Percentiles rank a stretch among this genome's conserved stretches.
Conservation (phyloP, 2,329 filamentous ascomycete species). For the Penicillium polonicum region DNA sequence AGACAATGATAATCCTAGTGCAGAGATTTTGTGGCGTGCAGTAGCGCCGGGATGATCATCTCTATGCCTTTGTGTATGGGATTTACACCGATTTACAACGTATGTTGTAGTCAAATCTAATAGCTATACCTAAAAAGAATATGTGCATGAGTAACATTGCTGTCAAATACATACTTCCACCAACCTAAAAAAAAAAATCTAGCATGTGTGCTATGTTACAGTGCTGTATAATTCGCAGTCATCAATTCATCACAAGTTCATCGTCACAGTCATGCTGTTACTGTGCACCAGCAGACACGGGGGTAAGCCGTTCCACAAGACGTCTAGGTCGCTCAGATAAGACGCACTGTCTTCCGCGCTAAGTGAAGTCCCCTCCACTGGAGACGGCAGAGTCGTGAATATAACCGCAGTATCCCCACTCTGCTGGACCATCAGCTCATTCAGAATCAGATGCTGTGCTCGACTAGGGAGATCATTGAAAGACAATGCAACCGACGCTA, state of each 20-base stretch:
- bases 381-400: slow-evolving; percentile 80
- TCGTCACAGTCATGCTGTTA: slow-evolving; percentile 83
- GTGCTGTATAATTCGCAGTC: slow-evolving; percentile 6
- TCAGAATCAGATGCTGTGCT: slow-evolving; percentile 81
- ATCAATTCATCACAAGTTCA: slow-evolving; percentile 39
- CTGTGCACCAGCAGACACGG: slow-evolving; percentile 77
- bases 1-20: neutral
- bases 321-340: slow-evolving; percentile 75
- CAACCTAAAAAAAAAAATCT: neutral
- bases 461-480: slow-evolving; percentile 86
- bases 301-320: slow-evolving; percentile 73
- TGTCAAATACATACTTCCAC: neutral
- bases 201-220: slow-evolving; percentile 2
- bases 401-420: slow-evolving; percentile 72
- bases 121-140: neutral
- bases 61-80: slow-evolving; percentile 2
- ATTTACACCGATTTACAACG: neutral
- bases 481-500: slow-evolving; percentile 66
- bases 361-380: slow-evolving; percentile 70
- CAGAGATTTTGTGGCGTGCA: slow-evolving; percentile 14
- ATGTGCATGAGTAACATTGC: neutral
- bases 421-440: slow-evolving; percentile 73
- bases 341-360: slow-evolving; percentile 68
- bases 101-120: neutral
- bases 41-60: slow-evolving; percentile 12